Percentiles rank a stretch among this genome's conserved stretches.
Conservation (phyloP, 1,284 basidiomycete species). For the Apiotrichum domesticum region DNA sequence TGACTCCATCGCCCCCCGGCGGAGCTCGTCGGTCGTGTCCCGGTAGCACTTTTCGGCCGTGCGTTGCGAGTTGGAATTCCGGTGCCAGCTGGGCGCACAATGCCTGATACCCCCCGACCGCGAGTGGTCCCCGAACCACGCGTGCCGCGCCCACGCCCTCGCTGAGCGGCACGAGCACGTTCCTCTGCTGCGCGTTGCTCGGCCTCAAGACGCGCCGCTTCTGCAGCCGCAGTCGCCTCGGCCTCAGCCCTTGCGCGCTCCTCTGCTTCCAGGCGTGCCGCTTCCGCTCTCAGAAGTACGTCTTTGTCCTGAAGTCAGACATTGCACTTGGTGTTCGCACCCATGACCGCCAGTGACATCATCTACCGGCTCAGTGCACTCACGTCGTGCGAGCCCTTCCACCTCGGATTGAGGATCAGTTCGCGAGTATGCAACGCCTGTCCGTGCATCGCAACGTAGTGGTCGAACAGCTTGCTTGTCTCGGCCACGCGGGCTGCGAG, state of each 20-base stretch:
- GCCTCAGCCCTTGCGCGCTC: background rate
- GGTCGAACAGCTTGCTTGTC: conserved; percentile 38
- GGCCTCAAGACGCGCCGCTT: conserved; percentile 11
- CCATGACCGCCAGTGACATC: background rate
- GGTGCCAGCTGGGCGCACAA: background rate
- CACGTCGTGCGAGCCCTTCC: conserved; percentile 43
- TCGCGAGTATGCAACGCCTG: conserved; percentile 43
- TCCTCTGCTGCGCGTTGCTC: conserved; percentile 20
- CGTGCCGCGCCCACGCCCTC: conserved; percentile 4
- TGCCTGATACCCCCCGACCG: conserved; percentile 2
- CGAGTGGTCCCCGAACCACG: background rate
- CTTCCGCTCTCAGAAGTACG: conserved; percentile 23
- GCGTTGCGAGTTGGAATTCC: conserved; percentile 7
- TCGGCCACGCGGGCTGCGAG: conserved; percentile 39
- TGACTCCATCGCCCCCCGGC: conserved; percentile 31
- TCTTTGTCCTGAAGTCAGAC: conserved; percentile 25
- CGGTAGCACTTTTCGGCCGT: background rate
- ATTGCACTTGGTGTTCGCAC: too few relatives aligned
- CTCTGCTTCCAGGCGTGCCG: conserved; percentile 1
- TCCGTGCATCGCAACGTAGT: conserved; percentile 41
- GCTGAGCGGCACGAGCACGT: conserved; percentile 1
- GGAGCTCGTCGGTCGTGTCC: conserved; percentile 5
- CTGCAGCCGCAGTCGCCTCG: conserved; percentile 4
- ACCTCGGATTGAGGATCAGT: conserved; percentile 35
- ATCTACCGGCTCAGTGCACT: conserved; percentile 10